These are phyloP conservation scores for Neurospora africana DNA, from an alignment of 495 filamentous ascomycete genomes.

Conservation along the genomic window DNA sequence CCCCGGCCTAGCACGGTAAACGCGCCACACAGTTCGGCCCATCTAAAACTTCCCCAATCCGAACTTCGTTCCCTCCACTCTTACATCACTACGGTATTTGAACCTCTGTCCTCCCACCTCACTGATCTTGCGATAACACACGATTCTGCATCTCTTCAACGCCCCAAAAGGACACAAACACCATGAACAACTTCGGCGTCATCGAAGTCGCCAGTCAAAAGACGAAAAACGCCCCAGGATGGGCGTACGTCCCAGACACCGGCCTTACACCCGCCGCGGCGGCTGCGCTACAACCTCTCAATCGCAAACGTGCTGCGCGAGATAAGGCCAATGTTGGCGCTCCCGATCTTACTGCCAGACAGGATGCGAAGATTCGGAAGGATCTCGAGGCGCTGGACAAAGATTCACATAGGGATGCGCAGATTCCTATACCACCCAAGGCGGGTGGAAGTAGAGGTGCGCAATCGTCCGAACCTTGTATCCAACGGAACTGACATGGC, in stretches of 20 bases:
- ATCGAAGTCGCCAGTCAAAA: conserved; percentile 64
- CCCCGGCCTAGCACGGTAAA: background rate
- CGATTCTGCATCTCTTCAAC: background rate
- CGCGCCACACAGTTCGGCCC: background rate
- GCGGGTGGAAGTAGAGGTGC: conserved; percentile 16
- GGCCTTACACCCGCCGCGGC: conserved; percentile 47
- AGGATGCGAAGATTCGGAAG: conserved; percentile 64
- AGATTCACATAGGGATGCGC: conserved; percentile 63
- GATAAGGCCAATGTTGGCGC: conserved; percentile 44
- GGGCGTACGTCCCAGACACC: conserved; percentile 79
- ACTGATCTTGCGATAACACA: background rate
- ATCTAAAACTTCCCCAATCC: background rate
- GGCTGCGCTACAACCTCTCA: conserved; percentile 28
- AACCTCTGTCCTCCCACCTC: background rate
- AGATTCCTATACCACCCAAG: conserved; percentile 50
- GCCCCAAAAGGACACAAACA: background rate
- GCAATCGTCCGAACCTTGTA: background rate
- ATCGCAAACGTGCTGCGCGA: conserved; percentile 55
- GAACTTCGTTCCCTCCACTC: background rate
- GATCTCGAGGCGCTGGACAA: conserved; percentile 71
- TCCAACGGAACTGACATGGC: background rate
- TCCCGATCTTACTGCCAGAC: conserved; percentile 53
- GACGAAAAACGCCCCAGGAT: conserved; percentile 63
- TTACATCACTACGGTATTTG: background rate
- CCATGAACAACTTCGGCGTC: conserved; percentile 50